phyloP scores from a whole-genome alignment of 2,329 filamentous ascomycete species.

The Sporothrix brasiliensis region DNA sequence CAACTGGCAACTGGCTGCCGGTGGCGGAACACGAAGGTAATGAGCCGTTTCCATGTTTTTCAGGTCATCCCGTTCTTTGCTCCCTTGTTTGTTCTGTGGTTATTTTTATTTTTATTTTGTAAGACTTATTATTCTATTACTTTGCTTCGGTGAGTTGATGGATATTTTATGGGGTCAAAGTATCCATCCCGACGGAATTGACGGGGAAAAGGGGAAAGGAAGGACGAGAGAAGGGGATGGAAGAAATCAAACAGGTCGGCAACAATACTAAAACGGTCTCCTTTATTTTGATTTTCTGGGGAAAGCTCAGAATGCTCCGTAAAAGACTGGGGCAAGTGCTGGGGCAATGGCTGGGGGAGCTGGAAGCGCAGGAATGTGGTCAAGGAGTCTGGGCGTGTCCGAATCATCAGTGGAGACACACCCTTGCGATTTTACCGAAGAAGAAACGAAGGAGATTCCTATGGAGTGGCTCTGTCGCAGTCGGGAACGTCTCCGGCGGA shows the following conservation, averaged over 20 bases:
- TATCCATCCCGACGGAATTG: background rate
- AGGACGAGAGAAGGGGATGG: constrained; percentile 16
- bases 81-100: background rate
- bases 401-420: constrained; percentile 3
- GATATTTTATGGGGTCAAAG: background rate
- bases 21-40: constrained; percentile 15
- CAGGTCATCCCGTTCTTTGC: background rate
- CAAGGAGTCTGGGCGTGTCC: background rate
- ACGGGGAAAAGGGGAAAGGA: constrained; percentile 13
- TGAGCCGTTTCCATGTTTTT: background rate
- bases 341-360: background rate
- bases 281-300: constrained; percentile 28
- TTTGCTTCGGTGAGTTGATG: background rate
- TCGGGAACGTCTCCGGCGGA: constrained; percentile 28
- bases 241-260: constrained; percentile 10
- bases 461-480: constrained; percentile 20
- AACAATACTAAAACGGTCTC: constrained; percentile 17
- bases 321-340: constrained; percentile 14
- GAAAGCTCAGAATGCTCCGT: constrained; percentile 23
- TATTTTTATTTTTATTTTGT: background rate
- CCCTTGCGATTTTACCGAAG: constrained; percentile 13
- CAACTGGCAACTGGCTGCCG: background rate
- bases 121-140: background rate
- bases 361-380: background rate
- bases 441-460: background rate